These are phyloP conservation scores for Aspergillus sp. DNA, from an alignment of 2,329 filamentous ascomycete species.

Conservation along the genomic window DNA sequence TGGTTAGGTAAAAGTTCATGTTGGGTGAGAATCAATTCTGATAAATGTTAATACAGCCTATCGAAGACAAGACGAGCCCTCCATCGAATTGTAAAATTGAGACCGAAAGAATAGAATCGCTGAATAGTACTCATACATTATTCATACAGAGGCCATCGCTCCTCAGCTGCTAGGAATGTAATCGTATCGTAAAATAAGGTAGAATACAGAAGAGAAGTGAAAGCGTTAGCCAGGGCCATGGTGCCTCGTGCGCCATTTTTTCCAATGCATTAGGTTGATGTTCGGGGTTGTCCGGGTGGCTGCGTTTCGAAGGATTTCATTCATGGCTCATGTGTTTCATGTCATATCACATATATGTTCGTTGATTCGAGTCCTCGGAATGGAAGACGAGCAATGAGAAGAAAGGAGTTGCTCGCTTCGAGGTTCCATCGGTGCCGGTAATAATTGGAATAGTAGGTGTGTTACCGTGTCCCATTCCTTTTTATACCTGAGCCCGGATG, in stretches of 20 bases:
- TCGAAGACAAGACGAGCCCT: background rate
- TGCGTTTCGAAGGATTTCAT: background rate
- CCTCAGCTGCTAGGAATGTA: background rate
- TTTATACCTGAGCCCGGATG: constrained; percentile 3
- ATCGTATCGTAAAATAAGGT: background rate
- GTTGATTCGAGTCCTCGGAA: background rate
- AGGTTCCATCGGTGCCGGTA: background rate
- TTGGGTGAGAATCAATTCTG: too few relatives aligned
- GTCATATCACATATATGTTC: background rate
- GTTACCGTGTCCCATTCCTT: background rate
- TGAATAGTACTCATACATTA: background rate
- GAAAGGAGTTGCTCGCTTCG: background rate
- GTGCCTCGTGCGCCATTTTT: background rate
- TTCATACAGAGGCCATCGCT: background rate
- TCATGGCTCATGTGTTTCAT: background rate
- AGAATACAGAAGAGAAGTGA: background rate
- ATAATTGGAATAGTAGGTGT: background rate
- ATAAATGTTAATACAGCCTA: too few relatives aligned
- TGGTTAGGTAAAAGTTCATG: too few relatives aligned
- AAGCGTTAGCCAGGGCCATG: background rate
- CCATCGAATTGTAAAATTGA: too few relatives aligned
- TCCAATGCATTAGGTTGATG: background rate
- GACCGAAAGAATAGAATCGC: background rate
- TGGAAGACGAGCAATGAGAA: background rate
- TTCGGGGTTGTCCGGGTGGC: background rate